These are phyloP conservation scores for Aspergillus niger DNA, from an alignment of 2,329 filamentous ascomycete genomes.

Conservation along the genomic window DNA sequence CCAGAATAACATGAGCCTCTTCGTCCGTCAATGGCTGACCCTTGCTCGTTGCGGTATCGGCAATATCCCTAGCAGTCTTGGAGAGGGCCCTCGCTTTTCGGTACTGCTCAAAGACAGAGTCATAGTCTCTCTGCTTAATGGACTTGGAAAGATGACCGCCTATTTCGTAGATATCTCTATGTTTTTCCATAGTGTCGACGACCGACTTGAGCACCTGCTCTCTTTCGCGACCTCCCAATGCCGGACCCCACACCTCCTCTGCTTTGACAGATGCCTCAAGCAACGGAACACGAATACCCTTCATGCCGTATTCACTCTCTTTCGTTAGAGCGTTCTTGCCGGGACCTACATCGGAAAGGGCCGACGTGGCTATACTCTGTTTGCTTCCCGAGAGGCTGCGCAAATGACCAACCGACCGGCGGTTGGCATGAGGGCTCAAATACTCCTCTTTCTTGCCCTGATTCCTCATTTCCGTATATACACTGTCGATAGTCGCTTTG, in stretches of 20 bases:
- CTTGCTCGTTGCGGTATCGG: slow-evolving; percentile 56
- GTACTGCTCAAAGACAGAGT: slow-evolving; percentile 83
- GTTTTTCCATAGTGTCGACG: slow-evolving; percentile 72
- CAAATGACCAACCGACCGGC: slow-evolving; percentile 64
- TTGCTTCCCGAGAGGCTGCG: slow-evolving; percentile 55
- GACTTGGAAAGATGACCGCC: slow-evolving; percentile 76
- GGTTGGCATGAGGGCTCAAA: slow-evolving; percentile 54
- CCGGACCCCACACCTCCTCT: slow-evolving; percentile 96
- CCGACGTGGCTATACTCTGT: slow-evolving; percentile 41
- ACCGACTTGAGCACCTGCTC: slow-evolving; percentile 83
- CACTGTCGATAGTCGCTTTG: slow-evolving; percentile 97
- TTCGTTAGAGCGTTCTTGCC: slow-evolving; percentile 91
- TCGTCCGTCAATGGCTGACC: slow-evolving; percentile 67
- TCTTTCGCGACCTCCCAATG: slow-evolving; percentile 84
- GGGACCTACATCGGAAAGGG: slow-evolving; percentile 53
- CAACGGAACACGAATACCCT: slow-evolving; percentile 84
- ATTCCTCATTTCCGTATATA: slow-evolving; percentile 91
- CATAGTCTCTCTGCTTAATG: slow-evolving; percentile 89
- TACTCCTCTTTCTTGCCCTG: slow-evolving; percentile 61
- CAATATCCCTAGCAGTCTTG: slow-evolving; percentile 72
- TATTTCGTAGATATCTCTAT: slow-evolving; percentile 79
- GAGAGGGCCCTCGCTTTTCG: slow-evolving; percentile 78
- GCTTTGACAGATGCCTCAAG: slow-evolving; percentile 90
- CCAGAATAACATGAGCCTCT: slow-evolving; percentile 81
- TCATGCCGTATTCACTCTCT: slow-evolving; percentile 86